Conservation (phyloP, 1,139 yeast genomes). For the Oligophagozyma castellii region DNA sequence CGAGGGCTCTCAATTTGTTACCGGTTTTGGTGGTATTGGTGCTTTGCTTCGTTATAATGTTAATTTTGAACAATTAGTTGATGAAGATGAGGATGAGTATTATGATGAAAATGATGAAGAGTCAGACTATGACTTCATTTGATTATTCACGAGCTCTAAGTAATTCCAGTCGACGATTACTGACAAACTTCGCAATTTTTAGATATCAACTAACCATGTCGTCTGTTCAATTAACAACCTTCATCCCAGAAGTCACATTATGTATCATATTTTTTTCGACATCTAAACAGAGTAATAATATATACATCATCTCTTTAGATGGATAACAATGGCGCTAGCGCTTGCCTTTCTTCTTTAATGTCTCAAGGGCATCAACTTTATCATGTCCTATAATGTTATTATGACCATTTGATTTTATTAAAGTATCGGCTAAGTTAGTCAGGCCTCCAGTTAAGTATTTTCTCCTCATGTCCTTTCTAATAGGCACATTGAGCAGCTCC, state of each 20-base stretch:
- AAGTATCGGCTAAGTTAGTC: slow-evolving; percentile 70
- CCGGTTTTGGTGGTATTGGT: slow-evolving; percentile 98
- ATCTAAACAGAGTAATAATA: too few species aligned
- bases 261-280: too few species aligned
- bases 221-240: too few species aligned
- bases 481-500: slow-evolving; percentile 40
- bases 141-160: too few species aligned
- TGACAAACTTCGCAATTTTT: too few species aligned
- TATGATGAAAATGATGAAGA: slow-evolving; percentile 64
- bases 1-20: slow-evolving; percentile 96
- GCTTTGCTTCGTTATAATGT: slow-evolving; percentile 92
- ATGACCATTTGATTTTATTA: slow-evolving; percentile 62
- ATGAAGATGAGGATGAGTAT: slow-evolving; percentile 83
- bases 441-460: slow-evolving; percentile 80
- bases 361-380: slow-evolving; percentile 56
- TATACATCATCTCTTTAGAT: too few species aligned
- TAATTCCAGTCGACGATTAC: too few species aligned
- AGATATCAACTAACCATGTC: too few species aligned
- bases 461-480: slow-evolving; percentile 56
- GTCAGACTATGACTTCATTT: slow-evolving; percentile 29
- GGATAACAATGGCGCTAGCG: too few species aligned
- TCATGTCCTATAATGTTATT: slow-evolving; percentile 57
- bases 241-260: too few species aligned
- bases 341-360: slow-evolving; percentile 33
- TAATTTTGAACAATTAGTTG: slow-evolving; percentile 87